phyloP scores from a whole-genome alignment of 2,329 filamentous ascomycete species.

The Dactylellina leptospora region DNA sequence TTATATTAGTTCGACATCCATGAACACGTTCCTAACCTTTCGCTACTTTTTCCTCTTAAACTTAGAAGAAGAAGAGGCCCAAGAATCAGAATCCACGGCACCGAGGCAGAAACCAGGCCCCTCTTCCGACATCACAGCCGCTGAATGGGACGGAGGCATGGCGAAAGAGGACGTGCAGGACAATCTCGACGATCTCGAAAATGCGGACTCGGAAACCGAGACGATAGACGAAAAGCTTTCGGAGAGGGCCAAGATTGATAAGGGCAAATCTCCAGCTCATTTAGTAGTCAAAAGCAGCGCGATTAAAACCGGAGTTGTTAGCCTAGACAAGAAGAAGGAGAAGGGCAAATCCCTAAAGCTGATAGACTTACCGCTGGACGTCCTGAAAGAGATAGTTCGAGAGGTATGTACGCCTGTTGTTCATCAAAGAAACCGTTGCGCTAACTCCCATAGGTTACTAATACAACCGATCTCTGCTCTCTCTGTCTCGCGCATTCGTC shows the following conservation, averaged over 20 bases:
- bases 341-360: constrained; percentile 67
- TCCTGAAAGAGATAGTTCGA: constrained; percentile 79
- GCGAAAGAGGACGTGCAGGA: constrained; percentile 50
- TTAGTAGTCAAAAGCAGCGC: constrained; percentile 19
- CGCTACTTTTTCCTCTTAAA: background rate
- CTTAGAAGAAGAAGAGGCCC: constrained; percentile 12
- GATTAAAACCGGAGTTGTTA: constrained; percentile 18
- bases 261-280: constrained; percentile 44
- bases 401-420: constrained; percentile 66
- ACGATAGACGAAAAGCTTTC: constrained; percentile 19
- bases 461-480: constrained; percentile 82
- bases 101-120: constrained; percentile 43
- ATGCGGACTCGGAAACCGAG: constrained; percentile 49
- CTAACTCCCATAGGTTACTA: constrained; percentile 69
- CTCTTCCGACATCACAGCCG: constrained; percentile 49
- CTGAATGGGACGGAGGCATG: constrained; percentile 52
- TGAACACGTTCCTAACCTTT: background rate
- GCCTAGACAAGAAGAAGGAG: constrained; percentile 40
- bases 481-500: constrained; percentile 80
- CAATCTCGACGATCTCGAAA: constrained; percentile 48
- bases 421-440: background rate
- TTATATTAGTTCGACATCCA: background rate
- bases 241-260: constrained; percentile 34
- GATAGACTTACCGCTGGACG: constrained; percentile 79
- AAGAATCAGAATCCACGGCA: constrained; percentile 6